Evolutionary conservation across 257 asterid species (phyloP).

Genomic region (Scutellaria barbata): DNA sequence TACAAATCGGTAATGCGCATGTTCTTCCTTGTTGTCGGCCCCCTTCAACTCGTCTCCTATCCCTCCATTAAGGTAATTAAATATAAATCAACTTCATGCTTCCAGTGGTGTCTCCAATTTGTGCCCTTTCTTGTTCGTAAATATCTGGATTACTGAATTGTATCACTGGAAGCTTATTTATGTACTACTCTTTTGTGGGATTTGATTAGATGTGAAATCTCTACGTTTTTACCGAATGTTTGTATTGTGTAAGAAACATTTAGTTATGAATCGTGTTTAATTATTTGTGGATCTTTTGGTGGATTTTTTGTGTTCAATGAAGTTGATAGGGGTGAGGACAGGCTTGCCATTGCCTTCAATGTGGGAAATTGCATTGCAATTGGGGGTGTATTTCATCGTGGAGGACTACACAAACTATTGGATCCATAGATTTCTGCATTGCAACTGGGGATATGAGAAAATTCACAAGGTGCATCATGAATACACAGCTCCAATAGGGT

Average conservation of each 20-base stretch:
- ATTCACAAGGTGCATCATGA: constrained; percentile 98
- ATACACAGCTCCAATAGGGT: constrained; percentile 92
- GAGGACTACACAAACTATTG: constrained; percentile 96
- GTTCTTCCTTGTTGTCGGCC: constrained; percentile 88
- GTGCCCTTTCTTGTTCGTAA: constrained; percentile 8
- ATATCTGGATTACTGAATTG: constrained; percentile 5
- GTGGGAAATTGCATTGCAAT: constrained; percentile 73
- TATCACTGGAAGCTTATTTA: background rate
- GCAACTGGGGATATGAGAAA: constrained; percentile 96
- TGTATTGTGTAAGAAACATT: background rate
- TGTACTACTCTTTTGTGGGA: background rate
- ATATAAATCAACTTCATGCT: background rate
- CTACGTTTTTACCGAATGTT: background rate
- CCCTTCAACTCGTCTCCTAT: constrained; percentile 86
- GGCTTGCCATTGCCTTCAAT: constrained; percentile 91
- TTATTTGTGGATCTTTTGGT: constrained; percentile 9
- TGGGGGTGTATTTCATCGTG: constrained; percentile 75
- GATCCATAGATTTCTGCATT: constrained; percentile 90
- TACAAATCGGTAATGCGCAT: constrained; percentile 88
- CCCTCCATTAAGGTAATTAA: constrained; percentile 70
- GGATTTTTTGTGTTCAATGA: constrained; percentile 25
- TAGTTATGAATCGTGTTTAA: background rate
- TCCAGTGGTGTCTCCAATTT: background rate
- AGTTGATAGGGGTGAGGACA: constrained; percentile 87
- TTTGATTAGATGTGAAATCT: constrained; percentile 13